Evolutionary conservation across 352 stramenopile genomes (phyloP), one percentile per base, ranked within the genome.

Genomic region (Phytophthora meadii): DNA sequence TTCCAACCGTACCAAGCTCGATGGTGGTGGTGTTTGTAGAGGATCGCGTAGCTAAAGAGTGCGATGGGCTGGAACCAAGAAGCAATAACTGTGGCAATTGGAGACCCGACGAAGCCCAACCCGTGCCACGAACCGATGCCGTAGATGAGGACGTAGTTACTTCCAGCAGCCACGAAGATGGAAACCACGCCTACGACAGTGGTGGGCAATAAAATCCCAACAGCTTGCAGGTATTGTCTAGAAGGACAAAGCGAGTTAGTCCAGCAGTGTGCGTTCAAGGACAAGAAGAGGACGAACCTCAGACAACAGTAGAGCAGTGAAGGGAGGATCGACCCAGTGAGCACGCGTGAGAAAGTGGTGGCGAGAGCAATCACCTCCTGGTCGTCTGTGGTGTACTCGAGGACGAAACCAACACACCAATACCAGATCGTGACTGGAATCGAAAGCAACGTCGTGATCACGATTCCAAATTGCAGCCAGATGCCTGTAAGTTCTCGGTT

Each of bases 61-160:
- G 82, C 74, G 14, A 72, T 66, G 3, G 84, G 86, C 56, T 94
- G 86, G 63, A 91, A 94, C 78, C 82, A 92, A 25, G 78, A 87
- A 22, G 86, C 83, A n/a, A 92, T 50, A 11, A 92, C 86, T 0
- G 86, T 94, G 15, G 86, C 85, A 9, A 91, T 74, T 30, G 86
- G 83, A n/a, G 86, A 92, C n/a, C 86, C 86, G 28, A 90, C 52
- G 44, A 92, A 94, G n/a, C 86, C 84, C 25, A 94, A 56, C 0
- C 86, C 84, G 0, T 40, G 10, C 76, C 74, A 90, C 10, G 68
- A 58, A 9, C 70, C 79, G 36, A 84, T 58, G 22, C 83, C 83
- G 56, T 92, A 87, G 50, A 94, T 92, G 65, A 92, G 79, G 4
- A 91, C 39, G 52, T 86, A 92, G 57, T 94, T 94, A 45, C 72